Conservation (phyloP, 139 green algal genomes). For the Zygnema cylindricum region DNA sequence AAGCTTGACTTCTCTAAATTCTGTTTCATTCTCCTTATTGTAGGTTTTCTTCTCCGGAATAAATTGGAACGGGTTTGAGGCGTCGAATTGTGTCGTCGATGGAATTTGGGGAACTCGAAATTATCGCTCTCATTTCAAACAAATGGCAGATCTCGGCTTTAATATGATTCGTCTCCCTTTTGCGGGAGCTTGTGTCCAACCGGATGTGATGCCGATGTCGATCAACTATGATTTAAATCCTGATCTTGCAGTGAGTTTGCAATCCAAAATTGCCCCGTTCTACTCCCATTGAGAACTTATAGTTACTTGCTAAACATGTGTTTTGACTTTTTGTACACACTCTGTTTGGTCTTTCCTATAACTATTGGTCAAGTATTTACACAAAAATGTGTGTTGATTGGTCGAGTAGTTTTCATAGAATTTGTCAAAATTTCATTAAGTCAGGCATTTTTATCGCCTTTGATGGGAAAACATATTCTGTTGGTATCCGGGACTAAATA, state of each 20-base stretch:
- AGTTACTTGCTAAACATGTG: neutral
- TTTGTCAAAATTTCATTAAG: neutral
- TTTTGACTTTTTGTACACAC: too few species aligned
- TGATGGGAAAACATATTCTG: too few species aligned
- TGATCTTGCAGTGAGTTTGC: neutral
- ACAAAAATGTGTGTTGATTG: too few species aligned
- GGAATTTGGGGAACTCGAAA: conserved; percentile 25
- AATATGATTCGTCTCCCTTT: conserved; percentile 49
- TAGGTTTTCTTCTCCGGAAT: conserved; percentile 50
- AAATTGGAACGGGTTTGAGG: conserved; percentile 39
- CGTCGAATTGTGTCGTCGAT: neutral
- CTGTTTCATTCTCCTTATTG: neutral
- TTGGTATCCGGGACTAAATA: too few species aligned
- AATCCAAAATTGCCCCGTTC: neutral
- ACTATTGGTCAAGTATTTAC: too few species aligned
- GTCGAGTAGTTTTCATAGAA: neutral
- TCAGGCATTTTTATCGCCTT: too few species aligned
- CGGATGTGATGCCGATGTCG: neutral
- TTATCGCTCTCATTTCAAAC: conserved; percentile 11
- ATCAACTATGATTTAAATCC: conserved; percentile 43
- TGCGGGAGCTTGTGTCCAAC: neutral
- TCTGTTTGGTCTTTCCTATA: too few species aligned
- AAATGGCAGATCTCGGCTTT: conserved; percentile 42
- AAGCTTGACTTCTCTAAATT: neutral
- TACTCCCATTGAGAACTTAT: neutral